phyloP scores from a whole-genome alignment of 306 rosid genomes.

The Cucurbita ficifolia region DNA sequence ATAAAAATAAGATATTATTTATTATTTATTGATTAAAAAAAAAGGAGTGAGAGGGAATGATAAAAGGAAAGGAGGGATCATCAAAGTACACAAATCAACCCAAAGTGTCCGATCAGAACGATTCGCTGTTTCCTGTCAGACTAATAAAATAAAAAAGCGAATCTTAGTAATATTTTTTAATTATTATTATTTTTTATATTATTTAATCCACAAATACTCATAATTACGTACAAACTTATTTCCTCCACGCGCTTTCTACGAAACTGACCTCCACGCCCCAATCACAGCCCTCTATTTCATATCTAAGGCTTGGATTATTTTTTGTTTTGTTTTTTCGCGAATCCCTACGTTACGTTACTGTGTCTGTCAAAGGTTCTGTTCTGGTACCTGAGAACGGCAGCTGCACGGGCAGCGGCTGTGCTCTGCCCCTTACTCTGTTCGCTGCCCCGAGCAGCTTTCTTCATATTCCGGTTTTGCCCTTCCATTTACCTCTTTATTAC shows the following conservation, averaged over 20 bases:
- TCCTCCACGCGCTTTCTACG: neutral
- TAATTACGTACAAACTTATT: neutral
- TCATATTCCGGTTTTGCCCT: constrained; percentile 2
- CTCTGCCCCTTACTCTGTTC: neutral
- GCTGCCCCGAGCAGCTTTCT: neutral
- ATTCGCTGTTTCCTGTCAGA: neutral
- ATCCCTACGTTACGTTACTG: neutral
- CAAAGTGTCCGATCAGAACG: constrained; percentile 6
- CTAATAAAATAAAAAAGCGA: neutral
- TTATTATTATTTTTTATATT: neutral
- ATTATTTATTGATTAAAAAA: too few species aligned
- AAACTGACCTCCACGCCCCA: neutral
- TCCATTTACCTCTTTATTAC: neutral
- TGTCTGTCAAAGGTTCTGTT: neutral
- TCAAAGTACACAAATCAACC: constrained; percentile 1
- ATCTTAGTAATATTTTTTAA: neutral
- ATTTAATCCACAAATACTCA: neutral
- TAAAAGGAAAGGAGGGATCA: neutral
- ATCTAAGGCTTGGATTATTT: neutral
- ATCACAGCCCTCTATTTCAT: neutral
- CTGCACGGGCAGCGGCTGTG: neutral
- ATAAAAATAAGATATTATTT: too few species aligned
- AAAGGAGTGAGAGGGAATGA: neutral
- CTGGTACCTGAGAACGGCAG: neutral
- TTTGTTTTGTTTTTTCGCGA: neutral